Conservation (phyloP, 108 stramenopile species). For the Cyclostephanos tholiformis region DNA sequence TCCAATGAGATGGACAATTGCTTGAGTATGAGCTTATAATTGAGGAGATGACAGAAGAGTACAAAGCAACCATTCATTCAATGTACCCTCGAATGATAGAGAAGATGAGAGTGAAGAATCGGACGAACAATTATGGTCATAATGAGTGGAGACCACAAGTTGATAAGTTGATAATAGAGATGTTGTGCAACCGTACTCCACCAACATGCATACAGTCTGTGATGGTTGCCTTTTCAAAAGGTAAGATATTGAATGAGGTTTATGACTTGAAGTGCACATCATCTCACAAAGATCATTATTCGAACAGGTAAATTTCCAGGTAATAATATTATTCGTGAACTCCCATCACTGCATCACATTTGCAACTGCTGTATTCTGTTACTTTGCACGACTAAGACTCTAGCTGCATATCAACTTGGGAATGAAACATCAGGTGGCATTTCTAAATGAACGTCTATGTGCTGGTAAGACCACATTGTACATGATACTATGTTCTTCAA, state of each 20-base stretch:
- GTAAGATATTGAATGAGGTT: no score
- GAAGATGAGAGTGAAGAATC: no score
- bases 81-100: no score
- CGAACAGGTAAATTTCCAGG: conserved; percentile 4
- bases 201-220: conserved; percentile 16
- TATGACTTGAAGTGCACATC: neutral
- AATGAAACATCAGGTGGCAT: neutral
- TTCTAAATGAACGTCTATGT: conserved; percentile 2
- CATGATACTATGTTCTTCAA: no score
- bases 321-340: neutral
- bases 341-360: conserved; percentile 13
- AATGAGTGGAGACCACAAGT: conserved; percentile 19
- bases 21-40: no score
- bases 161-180: conserved; percentile 24
- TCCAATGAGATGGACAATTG: no score
- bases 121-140: neutral
- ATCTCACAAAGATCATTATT: neutral
- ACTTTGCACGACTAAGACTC: conserved; percentile 4
- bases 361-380: conserved; percentile 8
- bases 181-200: conserved; percentile 17
- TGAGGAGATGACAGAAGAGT: no score
- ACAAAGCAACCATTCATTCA: no score
- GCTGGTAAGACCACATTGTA: no score
- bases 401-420: neutral
- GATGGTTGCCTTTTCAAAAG: conserved; percentile 1